Conservation (phyloP, 2,329 filamentous ascomycete species). For the Chrysoporthe cubensis region DNA sequence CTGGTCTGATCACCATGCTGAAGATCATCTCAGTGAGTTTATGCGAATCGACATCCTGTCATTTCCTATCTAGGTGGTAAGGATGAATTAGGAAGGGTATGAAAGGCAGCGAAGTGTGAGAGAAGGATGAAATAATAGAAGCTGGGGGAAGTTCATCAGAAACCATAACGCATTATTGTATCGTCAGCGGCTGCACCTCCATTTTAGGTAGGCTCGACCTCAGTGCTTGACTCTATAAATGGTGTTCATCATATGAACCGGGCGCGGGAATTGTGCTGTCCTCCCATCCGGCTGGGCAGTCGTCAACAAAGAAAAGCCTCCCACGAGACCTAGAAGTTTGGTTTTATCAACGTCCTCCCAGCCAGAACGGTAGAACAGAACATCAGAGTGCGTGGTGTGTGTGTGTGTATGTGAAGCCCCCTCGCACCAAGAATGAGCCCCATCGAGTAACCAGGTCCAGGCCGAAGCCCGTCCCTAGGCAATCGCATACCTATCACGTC, state of each 20-base stretch:
- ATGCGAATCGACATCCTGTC: not conserved
- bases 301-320: constrained; percentile 39
- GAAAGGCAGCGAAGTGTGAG: not conserved
- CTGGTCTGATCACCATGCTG: not conserved
- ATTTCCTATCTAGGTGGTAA: constrained; percentile 5
- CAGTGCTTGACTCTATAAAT: constrained; percentile 99
- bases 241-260: constrained; percentile 86
- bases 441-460: constrained; percentile 89
- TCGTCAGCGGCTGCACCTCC: constrained; percentile 51
- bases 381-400: constrained; percentile 43
- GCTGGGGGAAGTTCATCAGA: constrained; percentile 42
- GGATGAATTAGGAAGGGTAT: not conserved
- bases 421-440: constrained; percentile 99
- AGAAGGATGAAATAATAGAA: constrained; percentile 10
- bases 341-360: constrained; percentile 50
- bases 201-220: constrained; percentile 53
- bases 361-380: constrained; percentile 52
- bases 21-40: not conserved
- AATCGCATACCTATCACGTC: constrained; percentile 99
- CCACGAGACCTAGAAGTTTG: constrained; percentile 42
- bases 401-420: constrained; percentile 57
- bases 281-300: constrained; percentile 34
- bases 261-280: constrained; percentile 29
- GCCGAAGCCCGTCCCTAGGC: constrained; percentile 47
- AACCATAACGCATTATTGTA: constrained; percentile 45